Evolutionary conservation across 2,329 filamentous ascomycete species (phyloP).

Genomic region (Talaromyces marneffei): DNA sequence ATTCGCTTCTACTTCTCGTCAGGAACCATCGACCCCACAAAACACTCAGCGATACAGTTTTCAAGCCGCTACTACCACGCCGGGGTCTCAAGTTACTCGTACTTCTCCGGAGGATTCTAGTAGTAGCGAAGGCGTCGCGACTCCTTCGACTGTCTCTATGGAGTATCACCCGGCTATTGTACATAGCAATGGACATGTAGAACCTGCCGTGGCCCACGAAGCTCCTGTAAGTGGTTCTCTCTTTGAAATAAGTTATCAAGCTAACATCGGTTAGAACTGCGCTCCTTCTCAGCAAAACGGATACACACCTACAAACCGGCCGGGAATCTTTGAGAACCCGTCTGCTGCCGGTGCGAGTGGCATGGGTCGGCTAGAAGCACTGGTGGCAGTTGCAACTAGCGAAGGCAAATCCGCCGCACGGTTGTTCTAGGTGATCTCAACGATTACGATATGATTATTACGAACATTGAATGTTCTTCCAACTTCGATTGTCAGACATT

Average conservation of each 20-base stretch:
- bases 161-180: slow-evolving; percentile 47
- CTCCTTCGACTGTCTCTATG: slow-evolving; percentile 42
- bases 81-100: slow-evolving; percentile 29
- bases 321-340: slow-evolving; percentile 25
- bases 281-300: slow-evolving; percentile 23
- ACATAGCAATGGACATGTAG: slow-evolving; percentile 44
- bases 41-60: slow-evolving; percentile 28
- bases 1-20: background rate
- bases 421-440: slow-evolving; percentile 16
- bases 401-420: slow-evolving; percentile 37
- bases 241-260: background rate
- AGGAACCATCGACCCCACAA: slow-evolving; percentile 20
- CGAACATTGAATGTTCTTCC: background rate
- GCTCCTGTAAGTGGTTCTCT: slow-evolving; percentile 14
- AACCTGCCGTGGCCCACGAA: slow-evolving; percentile 26
- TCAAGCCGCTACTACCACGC: slow-evolving; percentile 29
- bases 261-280: slow-evolving; percentile 24
- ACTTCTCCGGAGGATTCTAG: slow-evolving; percentile 46
- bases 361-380: slow-evolving; percentile 46
- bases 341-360: slow-evolving; percentile 27
- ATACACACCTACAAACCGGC: slow-evolving; percentile 23
- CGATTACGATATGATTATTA: background rate
- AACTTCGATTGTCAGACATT: background rate
- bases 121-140: slow-evolving; percentile 45
- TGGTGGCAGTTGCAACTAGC: slow-evolving; percentile 47